A percentile compares a stretch with the other conserved stretches of the same genome.
Conservation (phyloP, 441 rosid genomes). For the Lepidium campestre region DNA sequence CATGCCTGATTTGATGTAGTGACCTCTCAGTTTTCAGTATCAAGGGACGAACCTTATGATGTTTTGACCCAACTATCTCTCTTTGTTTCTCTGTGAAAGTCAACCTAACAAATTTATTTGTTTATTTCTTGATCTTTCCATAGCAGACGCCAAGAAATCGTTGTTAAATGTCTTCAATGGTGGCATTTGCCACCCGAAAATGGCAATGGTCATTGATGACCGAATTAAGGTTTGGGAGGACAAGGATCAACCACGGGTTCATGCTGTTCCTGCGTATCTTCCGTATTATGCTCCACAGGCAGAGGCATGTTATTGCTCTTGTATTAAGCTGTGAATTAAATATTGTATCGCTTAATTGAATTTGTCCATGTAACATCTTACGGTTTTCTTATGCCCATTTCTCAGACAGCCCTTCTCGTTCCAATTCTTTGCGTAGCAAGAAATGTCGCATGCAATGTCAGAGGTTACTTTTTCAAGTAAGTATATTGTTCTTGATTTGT, state of each 20-base stretch:
- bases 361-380: constrained; percentile 5
- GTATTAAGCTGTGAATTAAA: constrained; percentile 3
- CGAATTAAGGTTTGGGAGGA: constrained; percentile 99
- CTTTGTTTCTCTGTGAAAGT: not conserved
- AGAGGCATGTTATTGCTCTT: constrained; percentile 49
- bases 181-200: constrained; percentile 89
- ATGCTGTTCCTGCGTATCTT: constrained; percentile 84
- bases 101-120: not conserved
- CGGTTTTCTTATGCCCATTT: constrained; percentile 7
- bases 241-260: constrained; percentile 98
- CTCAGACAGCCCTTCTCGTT: constrained; percentile 74
- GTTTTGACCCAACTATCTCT: not conserved
- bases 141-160: constrained; percentile 78
- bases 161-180: constrained; percentile 79
- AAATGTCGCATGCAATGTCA: constrained; percentile 98
- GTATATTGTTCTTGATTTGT: constrained; percentile 23
- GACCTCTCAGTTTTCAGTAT: constrained; percentile 7
- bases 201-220: constrained; percentile 99
- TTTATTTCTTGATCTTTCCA: constrained; percentile 14
- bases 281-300: constrained; percentile 99
- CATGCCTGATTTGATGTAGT: not conserved
- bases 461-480: constrained; percentile 96
- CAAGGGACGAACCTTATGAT: not conserved
- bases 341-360: constrained; percentile 7
- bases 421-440: constrained; percentile 95